Percentiles rank a stretch among this genome's conserved stretches.
Conservation (phyloP, 2,329 filamentous ascomycete genomes). For the Alternaria solani region DNA sequence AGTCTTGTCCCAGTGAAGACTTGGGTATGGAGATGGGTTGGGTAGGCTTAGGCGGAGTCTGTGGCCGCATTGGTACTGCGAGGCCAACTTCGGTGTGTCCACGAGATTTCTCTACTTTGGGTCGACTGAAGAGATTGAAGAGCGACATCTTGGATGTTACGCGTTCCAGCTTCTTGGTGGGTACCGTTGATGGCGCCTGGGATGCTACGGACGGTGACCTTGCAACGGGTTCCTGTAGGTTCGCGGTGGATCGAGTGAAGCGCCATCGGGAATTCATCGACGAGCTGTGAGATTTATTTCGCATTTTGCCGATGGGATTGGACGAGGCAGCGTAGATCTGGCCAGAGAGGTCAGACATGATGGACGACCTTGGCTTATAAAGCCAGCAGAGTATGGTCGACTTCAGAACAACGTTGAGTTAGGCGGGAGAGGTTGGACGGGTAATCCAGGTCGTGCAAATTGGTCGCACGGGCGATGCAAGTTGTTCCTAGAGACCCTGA, state of each 20-base stretch:
- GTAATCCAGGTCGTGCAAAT: conserved; percentile 16
- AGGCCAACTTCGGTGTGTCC: conserved; percentile 57
- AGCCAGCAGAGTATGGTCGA: conserved; percentile 12
- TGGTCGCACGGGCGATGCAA: conserved; percentile 14
- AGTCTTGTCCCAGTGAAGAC: conserved; percentile 42
- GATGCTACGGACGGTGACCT: conserved; percentile 19
- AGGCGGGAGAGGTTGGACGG: conserved; percentile 14
- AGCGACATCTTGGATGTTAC: conserved; percentile 57
- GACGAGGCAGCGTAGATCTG: conserved; percentile 24
- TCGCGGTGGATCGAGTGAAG: conserved; percentile 44
- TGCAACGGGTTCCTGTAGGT: conserved; percentile 33
- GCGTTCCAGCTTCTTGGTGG: conserved; percentile 42
- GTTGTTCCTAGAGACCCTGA: conserved; percentile 14
- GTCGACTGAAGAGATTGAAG: conserved; percentile 59
- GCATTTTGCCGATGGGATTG: conserved; percentile 29
- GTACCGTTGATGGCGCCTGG: conserved; percentile 17
- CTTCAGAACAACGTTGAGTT: conserved; percentile 5
- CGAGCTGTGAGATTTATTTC: conserved; percentile 31
- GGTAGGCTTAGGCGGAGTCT: conserved; percentile 35
- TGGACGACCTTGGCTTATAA: conserved; percentile 11
- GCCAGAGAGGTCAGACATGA: conserved; percentile 27
- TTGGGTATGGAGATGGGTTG: conserved; percentile 32
- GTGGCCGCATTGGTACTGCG: conserved; percentile 46
- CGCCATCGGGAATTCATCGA: conserved; percentile 48
- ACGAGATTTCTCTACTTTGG: conserved; percentile 58